Evolutionary conservation across 2,329 filamentous ascomycete species (phyloP), one percentile per base, ranked within the genome.

Genomic region (Fusarium albosuccineum): DNA sequence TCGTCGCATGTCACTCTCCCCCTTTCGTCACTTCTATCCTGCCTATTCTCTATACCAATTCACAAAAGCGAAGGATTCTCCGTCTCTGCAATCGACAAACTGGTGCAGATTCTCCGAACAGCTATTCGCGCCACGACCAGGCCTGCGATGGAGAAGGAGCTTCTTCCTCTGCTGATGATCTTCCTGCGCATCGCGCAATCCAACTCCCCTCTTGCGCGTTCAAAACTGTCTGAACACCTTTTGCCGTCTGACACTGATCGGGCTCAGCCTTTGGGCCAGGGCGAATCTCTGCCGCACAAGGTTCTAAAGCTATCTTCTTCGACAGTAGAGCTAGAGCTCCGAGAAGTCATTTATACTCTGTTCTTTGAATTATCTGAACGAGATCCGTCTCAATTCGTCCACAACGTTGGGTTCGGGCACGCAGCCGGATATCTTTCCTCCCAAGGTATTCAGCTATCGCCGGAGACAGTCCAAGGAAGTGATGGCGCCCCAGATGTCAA

Each of bases 251-350:
- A 51, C 11, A 16, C 37, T 39, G 48, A 51, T n/a, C 48, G 48
- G 13, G 26, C 27, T 6, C 16, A 11, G 10, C 34, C 34, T 29
- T 22, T 51, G 14, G 48, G 48, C 22, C 36, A 51, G 27, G 48
- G 48, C 14, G 27, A 17, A 9, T 51, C 48, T n/a, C 26, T 51
- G 14, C 48, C 48, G 2, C 48, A 51, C 6, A 30, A 34, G 22
- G 22, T 51, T 4, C 48, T 51, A 9, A 51, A 51, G n/a, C 48
- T 51, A n/a, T 29, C 48, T 39, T 51, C 48, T 22, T 27, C 48
- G 1, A 51, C 48, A 3, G 34, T 30, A 34, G 48, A 51, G 9
- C 48, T 34, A 4, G 48, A 51, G 10, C 16, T 51, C 1, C 48
- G 34, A 1, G 48, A 39, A 26, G 39, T 51, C 22, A 51, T 51